phyloP scores from a whole-genome alignment of 805 yeast species.

The Saccharomyces kudriavzevii region DNA sequence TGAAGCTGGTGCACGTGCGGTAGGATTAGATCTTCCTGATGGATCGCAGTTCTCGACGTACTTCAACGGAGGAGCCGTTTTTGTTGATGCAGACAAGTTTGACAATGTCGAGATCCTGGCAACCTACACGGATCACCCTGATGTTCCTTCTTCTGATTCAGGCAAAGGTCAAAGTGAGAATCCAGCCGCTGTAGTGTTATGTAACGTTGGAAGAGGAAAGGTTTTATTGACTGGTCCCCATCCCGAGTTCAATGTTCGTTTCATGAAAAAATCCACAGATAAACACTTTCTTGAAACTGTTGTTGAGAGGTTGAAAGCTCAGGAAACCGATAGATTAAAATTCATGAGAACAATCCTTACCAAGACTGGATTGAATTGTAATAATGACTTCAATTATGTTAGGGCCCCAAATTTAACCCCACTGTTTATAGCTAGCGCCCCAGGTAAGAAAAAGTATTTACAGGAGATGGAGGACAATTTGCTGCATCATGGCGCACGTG shows the following conservation, averaged over 20 bases:
- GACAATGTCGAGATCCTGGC: constrained; percentile 68
- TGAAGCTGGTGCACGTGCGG: constrained; percentile 68
- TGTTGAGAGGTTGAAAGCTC: constrained; percentile 34
- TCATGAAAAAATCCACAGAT: constrained; percentile 33
- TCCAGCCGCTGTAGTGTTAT: constrained; percentile 65
- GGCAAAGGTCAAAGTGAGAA: constrained; percentile 21
- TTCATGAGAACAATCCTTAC: constrained; percentile 52
- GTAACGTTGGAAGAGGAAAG: constrained; percentile 58
- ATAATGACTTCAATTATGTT: constrained; percentile 42
- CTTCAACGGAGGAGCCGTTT: constrained; percentile 86
- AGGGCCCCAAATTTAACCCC: constrained; percentile 65
- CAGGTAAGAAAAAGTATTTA: constrained; percentile 6
- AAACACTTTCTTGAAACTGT: constrained; percentile 30
- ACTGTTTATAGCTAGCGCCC: constrained; percentile 37
- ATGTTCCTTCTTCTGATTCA: constrained; percentile 35
- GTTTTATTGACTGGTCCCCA: constrained; percentile 80
- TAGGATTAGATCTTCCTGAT: constrained; percentile 36
- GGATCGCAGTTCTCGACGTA: constrained; percentile 35
- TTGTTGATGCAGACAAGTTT: constrained; percentile 61
- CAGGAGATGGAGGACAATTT: constrained; percentile 13
- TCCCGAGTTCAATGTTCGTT: constrained; percentile 70
- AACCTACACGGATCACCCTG: constrained; percentile 46
- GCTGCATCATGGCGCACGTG: constrained; percentile 7
- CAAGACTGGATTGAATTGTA: constrained; percentile 55
- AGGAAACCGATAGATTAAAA: constrained; percentile 41